Evolutionary conservation across 2,329 filamentous ascomycete species (phyloP), one percentile per base, ranked within the genome.

Genomic region (Fusarium stilboides): DNA sequence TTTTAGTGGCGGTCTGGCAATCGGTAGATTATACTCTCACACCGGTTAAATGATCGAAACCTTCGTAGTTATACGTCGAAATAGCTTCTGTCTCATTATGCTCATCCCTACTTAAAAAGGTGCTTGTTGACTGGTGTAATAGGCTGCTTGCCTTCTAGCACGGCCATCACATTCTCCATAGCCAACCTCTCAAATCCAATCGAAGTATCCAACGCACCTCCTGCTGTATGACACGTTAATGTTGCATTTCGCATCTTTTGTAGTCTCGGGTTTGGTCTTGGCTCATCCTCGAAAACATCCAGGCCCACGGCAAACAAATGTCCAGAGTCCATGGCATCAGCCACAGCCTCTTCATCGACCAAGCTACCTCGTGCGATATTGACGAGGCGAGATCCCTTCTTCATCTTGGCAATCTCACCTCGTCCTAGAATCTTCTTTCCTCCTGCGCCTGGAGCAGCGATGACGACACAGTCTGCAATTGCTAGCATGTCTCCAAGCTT

Each of bases 141-240:
- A 1, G 83, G 77, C 54, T 80, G 77, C 28, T 81, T 77, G 3
- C 77, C 81, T 37, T 79, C 77, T 44, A 87, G 72, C 54, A 85
- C 85, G 1, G 81, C 80, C 53, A 85, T 69, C 15, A 87, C 77
- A 70, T 88, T 89, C 76, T 84, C 80, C 77, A 89, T 87, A 2
- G 85, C 81, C 71, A 88, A 71, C 39, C 78, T 77, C 76, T 88
- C 86, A 66, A 88, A 88, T 20, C 85, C 85, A 26, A 85, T 75
- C 64, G 82, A 81, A 46, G 86, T 86, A 65, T 87, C 85, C 7
- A 88, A 78, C 13, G 85, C 85, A 4, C 86, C 85, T 0, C 87
- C 86, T 3, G 85, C 87, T 54, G 85, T 87, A 75, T 88, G 87
- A 20, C 81, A 81, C 17, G 87, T 83, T 39, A 88, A 75, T 47